Percentiles rank a stretch among this genome's conserved stretches.
Evolutionary conservation across 495 filamentous ascomycete species (phyloP).

Genomic region (Penicillium samsonianum): DNA sequence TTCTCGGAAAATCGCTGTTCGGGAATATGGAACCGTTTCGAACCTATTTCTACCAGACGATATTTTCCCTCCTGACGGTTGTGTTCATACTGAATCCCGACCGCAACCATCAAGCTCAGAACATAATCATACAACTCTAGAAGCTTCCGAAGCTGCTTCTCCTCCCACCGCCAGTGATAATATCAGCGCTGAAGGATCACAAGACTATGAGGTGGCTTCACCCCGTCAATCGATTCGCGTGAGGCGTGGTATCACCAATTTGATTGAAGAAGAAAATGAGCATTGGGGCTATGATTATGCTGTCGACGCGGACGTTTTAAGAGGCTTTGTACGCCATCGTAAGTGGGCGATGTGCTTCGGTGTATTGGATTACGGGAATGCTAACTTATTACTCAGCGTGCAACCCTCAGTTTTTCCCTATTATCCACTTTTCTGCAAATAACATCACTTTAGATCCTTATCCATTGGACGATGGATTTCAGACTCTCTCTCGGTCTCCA

Average conservation of each 20-base stretch:
- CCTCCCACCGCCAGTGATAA: not conserved
- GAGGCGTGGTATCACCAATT: slow-evolving; percentile 10
- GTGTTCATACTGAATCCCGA: slow-evolving; percentile 11
- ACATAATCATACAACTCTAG: not conserved
- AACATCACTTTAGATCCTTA: slow-evolving; percentile 59
- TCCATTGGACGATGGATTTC: slow-evolving; percentile 43
- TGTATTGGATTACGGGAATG: not conserved
- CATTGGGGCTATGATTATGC: not conserved
- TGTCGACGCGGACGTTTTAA: not conserved
- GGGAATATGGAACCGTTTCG: not conserved
- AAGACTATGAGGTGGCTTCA: not conserved
- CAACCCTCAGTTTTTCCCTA: slow-evolving; percentile 36
- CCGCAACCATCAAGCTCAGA: not conserved
- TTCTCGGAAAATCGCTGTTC: not conserved
- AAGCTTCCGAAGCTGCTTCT: not conserved
- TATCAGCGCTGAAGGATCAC: not conserved
- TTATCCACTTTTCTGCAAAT: slow-evolving; percentile 60
- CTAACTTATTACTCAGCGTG: slow-evolving; percentile 13
- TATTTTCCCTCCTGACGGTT: slow-evolving; percentile 35
- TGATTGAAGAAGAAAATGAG: slow-evolving; percentile 24
- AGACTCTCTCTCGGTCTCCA: slow-evolving; percentile 48
- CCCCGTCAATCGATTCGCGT: not conserved
- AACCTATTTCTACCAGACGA: slow-evolving; percentile 22
- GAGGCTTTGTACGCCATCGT: slow-evolving; percentile 14
- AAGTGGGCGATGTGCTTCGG: not conserved